Percentiles rank a stretch among this genome's conserved stretches.
phyloP scores from a whole-genome alignment of 2,329 filamentous ascomycete genomes.

The Fusarium camptoceras region DNA sequence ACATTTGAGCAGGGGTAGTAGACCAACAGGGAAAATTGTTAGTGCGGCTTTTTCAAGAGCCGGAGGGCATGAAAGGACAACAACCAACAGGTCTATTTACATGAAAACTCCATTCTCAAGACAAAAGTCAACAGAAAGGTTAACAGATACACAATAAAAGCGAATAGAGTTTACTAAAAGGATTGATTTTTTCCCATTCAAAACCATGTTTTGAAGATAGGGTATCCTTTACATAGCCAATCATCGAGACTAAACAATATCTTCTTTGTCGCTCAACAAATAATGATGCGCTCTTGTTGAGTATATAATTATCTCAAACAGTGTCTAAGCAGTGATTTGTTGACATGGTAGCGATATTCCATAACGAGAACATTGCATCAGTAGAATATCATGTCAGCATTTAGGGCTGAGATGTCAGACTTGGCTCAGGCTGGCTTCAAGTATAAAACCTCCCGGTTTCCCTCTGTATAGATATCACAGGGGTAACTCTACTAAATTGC shows the following conservation, averaged over 20 bases:
- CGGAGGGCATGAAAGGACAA: not conserved
- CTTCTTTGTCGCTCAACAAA: not conserved
- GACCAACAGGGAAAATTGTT: not conserved
- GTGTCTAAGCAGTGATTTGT: no score
- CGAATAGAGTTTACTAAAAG: not conserved
- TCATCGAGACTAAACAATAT: not conserved
- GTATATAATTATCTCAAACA: rapidly evolving
- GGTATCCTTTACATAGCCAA: not conserved
- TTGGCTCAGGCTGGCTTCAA: not conserved
- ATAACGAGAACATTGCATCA: not conserved
- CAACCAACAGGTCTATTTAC: not conserved
- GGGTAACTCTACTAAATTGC: rapidly evolving
- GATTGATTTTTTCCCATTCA: not conserved
- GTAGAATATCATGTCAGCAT: not conserved
- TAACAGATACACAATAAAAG: rapidly evolving
- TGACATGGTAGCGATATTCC: rapidly evolving
- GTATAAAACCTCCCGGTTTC: not conserved
- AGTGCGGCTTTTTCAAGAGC: not conserved
- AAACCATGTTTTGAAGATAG: not conserved
- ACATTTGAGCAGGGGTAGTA: not conserved
- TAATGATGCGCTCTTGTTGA: not conserved
- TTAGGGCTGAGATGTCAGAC: not conserved
- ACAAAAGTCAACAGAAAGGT: rapidly evolving
- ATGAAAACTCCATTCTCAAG: rapidly evolving
- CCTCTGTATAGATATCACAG: rapidly evolving